These are phyloP conservation scores for Aspergillus sp. DNA, from an alignment of 2,329 filamentous ascomycete genomes.

Conservation along the genomic window DNA sequence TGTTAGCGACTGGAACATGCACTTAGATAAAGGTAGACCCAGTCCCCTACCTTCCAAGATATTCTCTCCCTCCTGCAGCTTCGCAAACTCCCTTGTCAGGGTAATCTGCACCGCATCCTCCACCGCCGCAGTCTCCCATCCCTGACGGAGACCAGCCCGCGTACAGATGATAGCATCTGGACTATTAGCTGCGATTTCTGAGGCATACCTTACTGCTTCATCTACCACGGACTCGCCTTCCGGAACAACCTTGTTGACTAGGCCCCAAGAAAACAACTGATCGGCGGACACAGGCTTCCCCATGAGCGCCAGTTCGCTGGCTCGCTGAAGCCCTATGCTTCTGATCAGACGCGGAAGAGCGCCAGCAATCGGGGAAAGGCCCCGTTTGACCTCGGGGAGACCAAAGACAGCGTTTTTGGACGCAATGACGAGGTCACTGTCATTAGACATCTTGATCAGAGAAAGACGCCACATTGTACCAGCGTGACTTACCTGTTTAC, in stretches of 20 bases:
- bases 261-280: neutral
- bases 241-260: neutral
- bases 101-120: neutral
- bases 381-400: neutral
- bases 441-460: neutral
- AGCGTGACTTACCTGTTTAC: neutral
- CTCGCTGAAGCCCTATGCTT: neutral
- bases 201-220: neutral
- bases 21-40: neutral
- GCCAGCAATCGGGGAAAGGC: neutral
- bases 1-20: neutral
- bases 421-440: neutral
- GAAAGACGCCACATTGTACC: neutral
- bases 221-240: neutral
- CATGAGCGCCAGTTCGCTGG: neutral
- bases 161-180: neutral
- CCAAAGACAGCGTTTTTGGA: neutral
- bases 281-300: neutral
- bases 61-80: neutral
- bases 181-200: neutral
- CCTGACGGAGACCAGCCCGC: neutral
- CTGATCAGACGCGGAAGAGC: neutral
- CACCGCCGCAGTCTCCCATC: neutral
- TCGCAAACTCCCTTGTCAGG: neutral
- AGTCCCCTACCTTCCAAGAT: neutral